Base-by-base conservation (phyloP, 139 green algal species). In the Auxenochlorella protothecoides region DNA sequence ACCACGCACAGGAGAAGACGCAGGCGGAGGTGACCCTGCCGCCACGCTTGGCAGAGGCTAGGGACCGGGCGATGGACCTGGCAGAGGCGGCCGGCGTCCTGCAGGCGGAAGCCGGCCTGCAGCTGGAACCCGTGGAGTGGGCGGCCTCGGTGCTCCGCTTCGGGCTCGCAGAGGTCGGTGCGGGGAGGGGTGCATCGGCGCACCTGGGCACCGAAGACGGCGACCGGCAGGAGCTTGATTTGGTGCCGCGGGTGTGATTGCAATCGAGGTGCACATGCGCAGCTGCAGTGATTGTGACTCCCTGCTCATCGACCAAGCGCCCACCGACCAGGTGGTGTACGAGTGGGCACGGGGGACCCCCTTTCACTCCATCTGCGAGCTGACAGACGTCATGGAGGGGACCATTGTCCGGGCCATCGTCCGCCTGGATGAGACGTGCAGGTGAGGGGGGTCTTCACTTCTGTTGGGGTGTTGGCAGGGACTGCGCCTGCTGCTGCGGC, bases 371-470 rank as follows among this genome's bases (percentile, higher is more conserved):
- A 95, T 99, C 75, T 97, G 90, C 62, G 11, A 72, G 55, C 79
- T 97, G 15, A 99, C 94, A 4, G 90, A 97, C 66, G 87, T 96
- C n/a, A 85, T 89, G 78, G 95, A 99, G 84, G 95, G 95, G 59
- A 86, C 74, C 73, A 97, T 99, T 66, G 95, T 99, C 74, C 66
- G 95, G 51, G 83, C 84, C 7, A 89, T 96, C 60, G 85, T 92
- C 75, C 87, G 94, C 27, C 83, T 98, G 75, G 90, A 96, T 52
- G 90, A 96, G 77, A 87, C 79, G 4, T 95, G 89, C 74, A 76
- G 89, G 63, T 66, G 56, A 0, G 27, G 27, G 27, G 27, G 27
- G 71, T 53, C 14, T 9, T 13, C 55, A 4, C 5, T 5, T 6
- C 15, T 53, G 15, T 55, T 7, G 8, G 55, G 6, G 53, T 10